Evolutionary conservation across 139 green algal species (phyloP), one percentile per base, ranked within the genome.

Genomic region (Chlamydomonas incerta): DNA sequence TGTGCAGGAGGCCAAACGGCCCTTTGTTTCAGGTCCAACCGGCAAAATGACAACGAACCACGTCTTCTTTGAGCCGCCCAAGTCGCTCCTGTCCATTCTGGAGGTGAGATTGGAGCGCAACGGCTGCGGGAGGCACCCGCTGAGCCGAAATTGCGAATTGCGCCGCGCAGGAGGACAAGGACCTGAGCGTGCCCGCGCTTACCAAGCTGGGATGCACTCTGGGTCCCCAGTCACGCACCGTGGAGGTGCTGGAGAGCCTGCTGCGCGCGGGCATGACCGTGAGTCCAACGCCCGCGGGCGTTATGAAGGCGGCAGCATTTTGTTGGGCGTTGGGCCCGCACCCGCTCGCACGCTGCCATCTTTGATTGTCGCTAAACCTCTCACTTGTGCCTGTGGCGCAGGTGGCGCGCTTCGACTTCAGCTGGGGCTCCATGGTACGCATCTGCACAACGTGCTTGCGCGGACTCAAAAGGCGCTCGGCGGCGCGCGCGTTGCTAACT

Each of bases 231-330:
- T 94, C 89, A 52, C 92, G 94, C n/a, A 77, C 86, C 47, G 92
- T 97, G 35, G 90, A 95, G 6, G 87, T 87, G 0, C 81, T 98
- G 37, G 75, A 83, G 20, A 35, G 93, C 63, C 81, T 98, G 85
- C 88, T 98, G 62, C 28, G 75, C 35, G 88, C 93, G 29, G 95
- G 95, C 28, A 95, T 97, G 90, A 93, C 92, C 35, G 93, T 96
- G 73, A 86, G 91, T 47, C 9, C 23, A 50, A 50, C 41, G 41
- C 41, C 41, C 41, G 41, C 41, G 41, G 41, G 41, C 41, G 41
- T 50, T 50, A 50, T 50, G 41, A 8, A 5, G 41, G 41, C 41
- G 41, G 41, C 41, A 50, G 41, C 41, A 50, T 50, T 50, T 50
- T 50, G 41, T 50, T 50, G 41, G 41, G 41, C 41, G 41, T 50